Percentiles rank a stretch among this genome's conserved stretches.
Conservation (phyloP, 768 basidiomycete genomes). For the Collybia mongolica region DNA sequence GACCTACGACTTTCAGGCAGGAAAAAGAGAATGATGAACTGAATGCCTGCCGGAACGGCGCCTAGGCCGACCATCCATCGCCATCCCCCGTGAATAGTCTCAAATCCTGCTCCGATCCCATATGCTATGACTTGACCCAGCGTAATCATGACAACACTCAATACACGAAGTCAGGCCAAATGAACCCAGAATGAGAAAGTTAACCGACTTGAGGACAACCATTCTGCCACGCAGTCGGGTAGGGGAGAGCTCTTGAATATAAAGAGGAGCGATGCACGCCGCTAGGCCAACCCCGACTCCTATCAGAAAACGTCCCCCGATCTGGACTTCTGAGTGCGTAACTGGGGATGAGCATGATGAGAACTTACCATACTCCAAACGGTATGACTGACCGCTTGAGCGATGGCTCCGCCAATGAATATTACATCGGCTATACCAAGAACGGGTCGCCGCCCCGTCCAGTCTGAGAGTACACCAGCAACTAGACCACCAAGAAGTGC, state of each 20-base stretch:
- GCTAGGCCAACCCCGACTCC: constrained; percentile 76
- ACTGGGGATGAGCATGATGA: background rate
- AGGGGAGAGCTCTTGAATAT: constrained; percentile 82
- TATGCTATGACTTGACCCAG: constrained; percentile 80
- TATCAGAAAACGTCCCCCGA: constrained; percentile 72
- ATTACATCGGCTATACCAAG: constrained; percentile 67
- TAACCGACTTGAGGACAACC: constrained; percentile 66
- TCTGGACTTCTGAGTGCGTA: constrained; percentile 29
- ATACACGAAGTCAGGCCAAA: background rate
- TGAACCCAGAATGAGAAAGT: background rate
- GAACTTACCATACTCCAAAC: constrained; percentile 66
- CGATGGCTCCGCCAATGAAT: constrained; percentile 74
- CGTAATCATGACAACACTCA: constrained; percentile 73
- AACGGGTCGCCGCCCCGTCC: constrained; percentile 64
- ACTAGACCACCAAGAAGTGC: constrained; percentile 73
- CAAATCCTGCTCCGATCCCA: constrained; percentile 68
- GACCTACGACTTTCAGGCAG: constrained; percentile 78
- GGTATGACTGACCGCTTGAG: constrained; percentile 66
- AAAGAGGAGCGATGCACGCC: constrained; percentile 76
- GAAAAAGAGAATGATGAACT: constrained; percentile 58
- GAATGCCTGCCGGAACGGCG: constrained; percentile 63
- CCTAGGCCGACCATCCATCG: constrained; percentile 84
- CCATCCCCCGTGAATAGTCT: constrained; percentile 63
- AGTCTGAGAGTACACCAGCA: constrained; percentile 70
- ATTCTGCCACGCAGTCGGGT: constrained; percentile 72